Evolutionary conservation across 2,329 filamentous ascomycete species (phyloP).

Genomic region (Colletotrichum echinochloae): DNA sequence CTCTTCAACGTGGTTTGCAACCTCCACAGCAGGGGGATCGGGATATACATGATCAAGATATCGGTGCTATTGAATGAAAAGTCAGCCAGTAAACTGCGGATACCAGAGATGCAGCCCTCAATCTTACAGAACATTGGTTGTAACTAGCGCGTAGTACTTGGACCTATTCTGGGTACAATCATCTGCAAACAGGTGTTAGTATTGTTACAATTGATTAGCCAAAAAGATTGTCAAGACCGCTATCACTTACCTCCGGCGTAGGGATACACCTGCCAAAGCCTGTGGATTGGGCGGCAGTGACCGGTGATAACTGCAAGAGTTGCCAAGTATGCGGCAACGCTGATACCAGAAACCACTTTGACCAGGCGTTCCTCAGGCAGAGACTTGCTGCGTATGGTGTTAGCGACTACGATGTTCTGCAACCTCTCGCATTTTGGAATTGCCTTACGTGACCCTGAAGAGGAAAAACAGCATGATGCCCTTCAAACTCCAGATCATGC

Average conservation of each 20-base stretch:
- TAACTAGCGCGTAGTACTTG: conserved; percentile 34
- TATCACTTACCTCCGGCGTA: conserved; percentile 25
- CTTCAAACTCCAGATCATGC: conserved; percentile 36
- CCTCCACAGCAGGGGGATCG: conserved; percentile 32
- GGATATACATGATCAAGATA: conserved; percentile 35
- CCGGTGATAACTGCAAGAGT: conserved; percentile 28
- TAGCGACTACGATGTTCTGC: too few species aligned
- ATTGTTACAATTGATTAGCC: too few species aligned
- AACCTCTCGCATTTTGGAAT: too few species aligned
- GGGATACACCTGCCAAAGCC: conserved; percentile 34
- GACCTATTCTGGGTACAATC: conserved; percentile 33
- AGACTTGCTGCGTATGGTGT: conserved; percentile 14
- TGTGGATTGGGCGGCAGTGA: conserved; percentile 27
- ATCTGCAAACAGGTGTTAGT: not conserved
- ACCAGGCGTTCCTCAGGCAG: conserved; percentile 34
- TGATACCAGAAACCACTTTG: conserved; percentile 18
- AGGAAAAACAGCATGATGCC: conserved; percentile 39
- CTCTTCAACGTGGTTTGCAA: conserved; percentile 30
- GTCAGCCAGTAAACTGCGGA: not conserved
- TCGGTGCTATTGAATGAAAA: conserved; percentile 3
- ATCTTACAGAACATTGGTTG: conserved; percentile 30
- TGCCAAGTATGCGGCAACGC: conserved; percentile 26
- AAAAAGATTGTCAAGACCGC: too few species aligned
- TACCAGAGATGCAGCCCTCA: not conserved
- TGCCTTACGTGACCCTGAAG: conserved; percentile 29